phyloP scores from a whole-genome alignment of 2,329 filamentous ascomycete species.

The Albophoma yamanashiensis region DNA sequence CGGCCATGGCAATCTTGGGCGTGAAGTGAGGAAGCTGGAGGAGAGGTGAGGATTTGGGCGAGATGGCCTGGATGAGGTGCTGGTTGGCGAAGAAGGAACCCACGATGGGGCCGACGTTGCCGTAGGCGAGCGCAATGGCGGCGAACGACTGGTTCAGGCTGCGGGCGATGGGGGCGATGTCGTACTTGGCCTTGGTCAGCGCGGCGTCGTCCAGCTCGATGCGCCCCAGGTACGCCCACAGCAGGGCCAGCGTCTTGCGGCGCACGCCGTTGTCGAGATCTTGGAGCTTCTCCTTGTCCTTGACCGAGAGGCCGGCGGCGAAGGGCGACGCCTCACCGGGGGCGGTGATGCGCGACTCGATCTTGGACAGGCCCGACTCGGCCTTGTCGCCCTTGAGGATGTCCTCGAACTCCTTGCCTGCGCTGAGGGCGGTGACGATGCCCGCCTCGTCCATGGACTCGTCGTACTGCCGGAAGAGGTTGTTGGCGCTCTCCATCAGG shows the following conservation, averaged over 20 bases:
- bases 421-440: slow-evolving; percentile 71
- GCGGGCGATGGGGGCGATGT: slow-evolving; percentile 78
- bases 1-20: slow-evolving; percentile 49
- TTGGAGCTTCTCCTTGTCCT: slow-evolving; percentile 68
- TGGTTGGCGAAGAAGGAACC: slow-evolving; percentile 75
- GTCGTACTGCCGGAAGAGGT: slow-evolving; percentile 86
- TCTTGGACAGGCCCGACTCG: slow-evolving; percentile 68
- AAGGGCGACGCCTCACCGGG: slow-evolving; percentile 41
- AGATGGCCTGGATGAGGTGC: slow-evolving; percentile 78
- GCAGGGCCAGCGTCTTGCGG: slow-evolving; percentile 75
- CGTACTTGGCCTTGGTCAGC: slow-evolving; percentile 78
- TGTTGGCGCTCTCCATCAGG: slow-evolving; percentile 85
- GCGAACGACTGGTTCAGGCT: slow-evolving; percentile 78
- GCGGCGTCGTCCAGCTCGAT: slow-evolving; percentile 70
- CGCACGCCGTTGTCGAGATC: slow-evolving; percentile 70
- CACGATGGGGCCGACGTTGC: slow-evolving; percentile 71
- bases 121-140: slow-evolving; percentile 79
- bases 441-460: slow-evolving; percentile 73
- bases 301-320: slow-evolving; percentile 50
- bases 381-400: slow-evolving; percentile 67
- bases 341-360: slow-evolving; percentile 71
- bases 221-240: slow-evolving; percentile 93
- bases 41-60: slow-evolving; percentile 74
- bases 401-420: slow-evolving; percentile 74
- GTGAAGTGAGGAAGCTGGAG: slow-evolving; percentile 87